phyloP scores from a whole-genome alignment of 2,329 filamentous ascomycete species.

The Hymenoscyphus salicellus region DNA sequence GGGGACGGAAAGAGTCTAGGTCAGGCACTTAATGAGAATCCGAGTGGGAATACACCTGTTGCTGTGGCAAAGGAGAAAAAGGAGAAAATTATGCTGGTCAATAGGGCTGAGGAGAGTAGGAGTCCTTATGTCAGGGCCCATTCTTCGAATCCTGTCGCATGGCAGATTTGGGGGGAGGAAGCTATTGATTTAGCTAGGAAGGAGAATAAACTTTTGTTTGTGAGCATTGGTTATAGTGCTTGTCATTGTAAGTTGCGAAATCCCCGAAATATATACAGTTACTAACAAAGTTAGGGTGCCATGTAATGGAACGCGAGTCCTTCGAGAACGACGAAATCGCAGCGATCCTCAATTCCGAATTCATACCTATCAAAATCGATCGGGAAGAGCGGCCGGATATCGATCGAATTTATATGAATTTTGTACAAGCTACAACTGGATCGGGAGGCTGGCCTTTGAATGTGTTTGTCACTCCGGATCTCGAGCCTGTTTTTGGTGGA shows the following conservation, averaged over 20 bases:
- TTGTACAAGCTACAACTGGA: conserved; percentile 87
- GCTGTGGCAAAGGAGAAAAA: conserved; percentile 17
- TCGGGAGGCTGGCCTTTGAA: conserved; percentile 93
- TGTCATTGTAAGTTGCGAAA: conserved; percentile 73
- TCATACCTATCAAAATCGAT: conserved; percentile 90
- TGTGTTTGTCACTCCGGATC: conserved; percentile 89
- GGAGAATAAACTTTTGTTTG: conserved; percentile 84
- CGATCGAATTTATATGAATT: conserved; percentile 97
- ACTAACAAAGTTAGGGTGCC: conserved; percentile 57
- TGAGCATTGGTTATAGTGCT: conserved; percentile 92
- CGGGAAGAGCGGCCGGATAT: conserved; percentile 91
- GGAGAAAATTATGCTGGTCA: conserved; percentile 41
- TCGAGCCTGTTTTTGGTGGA: conserved; percentile 92
- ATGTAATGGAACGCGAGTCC: conserved; percentile 89
- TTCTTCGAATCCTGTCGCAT: conserved; percentile 77
- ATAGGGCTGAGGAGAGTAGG: conserved; percentile 58
- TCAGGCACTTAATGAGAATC: conserved; percentile 25
- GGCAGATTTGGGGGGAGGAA: conserved; percentile 83
- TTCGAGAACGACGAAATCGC: conserved; percentile 83
- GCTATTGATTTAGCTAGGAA: conserved; percentile 72
- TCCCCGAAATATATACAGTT: not conserved
- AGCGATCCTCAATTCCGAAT: conserved; percentile 75
- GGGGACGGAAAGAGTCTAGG: conserved; percentile 27
- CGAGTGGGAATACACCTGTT: conserved; percentile 1
- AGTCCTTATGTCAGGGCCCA: conserved; percentile 72